Base-by-base conservation (phyloP, 495 filamentous ascomycete genomes). In the Penicillium fimorum region DNA sequence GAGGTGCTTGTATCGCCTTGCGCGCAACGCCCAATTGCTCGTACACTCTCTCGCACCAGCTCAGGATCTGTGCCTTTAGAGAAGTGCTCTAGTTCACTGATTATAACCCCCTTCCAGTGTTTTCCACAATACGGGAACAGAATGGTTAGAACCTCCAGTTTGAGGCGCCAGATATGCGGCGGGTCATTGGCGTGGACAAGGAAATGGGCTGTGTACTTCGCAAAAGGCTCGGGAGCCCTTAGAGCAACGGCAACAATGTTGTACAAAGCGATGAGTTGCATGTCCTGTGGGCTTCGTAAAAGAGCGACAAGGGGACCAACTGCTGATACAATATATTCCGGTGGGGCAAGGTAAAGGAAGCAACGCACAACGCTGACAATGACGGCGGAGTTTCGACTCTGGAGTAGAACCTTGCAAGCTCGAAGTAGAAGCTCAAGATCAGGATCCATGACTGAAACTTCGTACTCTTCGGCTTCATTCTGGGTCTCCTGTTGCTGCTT, bases 71-170 rank as follows among this genome's bases (percentile, higher is more conserved):
- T 77, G 6, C 87, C 82, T 47, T 85, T 84, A 2, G 90, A 91
- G 67, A 97, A 96, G 69, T 97, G 93, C 62, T 94, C 90, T 3
- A 98, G 80, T 63, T 98, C 94, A 56, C 86, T 90, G 41, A 97
- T 82, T 22, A 98, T 90, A 2, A 97, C 81, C 47, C 86, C 85
- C 67, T 95, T 92, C 25, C 88, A 78, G 50, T 91, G 85, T 5
- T 81, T 66, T 18, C 87, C 86, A 62, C 84, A 85, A 61, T 94
- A 79, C 0, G 93, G 91, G 64, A 97, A 98, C 47, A 97, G 82
- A 51, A 97, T 78, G 0, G 94, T 91, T 22, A 97, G 79, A 5
- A 93, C 72, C 63, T 98, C 94, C 20, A 98, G 80, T 68, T 98
- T 98, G 18, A 97, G 80, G 47, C 86, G 84, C 87, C 90, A 93